phyloP scores from a whole-genome alignment of 495 filamentous ascomycete genomes.

The Aspergillus olivimuriae region DNA sequence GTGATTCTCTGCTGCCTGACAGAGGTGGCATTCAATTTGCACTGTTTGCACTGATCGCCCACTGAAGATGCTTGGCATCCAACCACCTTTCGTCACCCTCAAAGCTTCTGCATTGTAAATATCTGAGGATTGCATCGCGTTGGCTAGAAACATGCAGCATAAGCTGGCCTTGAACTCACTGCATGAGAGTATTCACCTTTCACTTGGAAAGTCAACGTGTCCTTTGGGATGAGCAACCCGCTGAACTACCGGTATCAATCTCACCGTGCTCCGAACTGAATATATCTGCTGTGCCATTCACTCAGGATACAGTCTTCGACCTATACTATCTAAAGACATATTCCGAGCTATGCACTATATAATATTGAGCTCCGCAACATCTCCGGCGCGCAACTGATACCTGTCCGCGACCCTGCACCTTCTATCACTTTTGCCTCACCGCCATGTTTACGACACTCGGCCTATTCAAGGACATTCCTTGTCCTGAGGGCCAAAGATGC shows the following conservation, averaged over 20 bases:
- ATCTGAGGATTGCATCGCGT: too few species aligned
- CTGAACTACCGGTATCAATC: too few species aligned
- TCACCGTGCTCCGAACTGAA: too few species aligned
- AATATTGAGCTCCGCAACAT: background rate
- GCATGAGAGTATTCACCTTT: too few species aligned
- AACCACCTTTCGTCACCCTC: slow-evolving; percentile 8
- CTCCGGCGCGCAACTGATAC: background rate
- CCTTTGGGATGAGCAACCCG: too few species aligned
- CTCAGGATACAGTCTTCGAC: too few species aligned
- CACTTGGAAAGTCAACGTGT: too few species aligned
- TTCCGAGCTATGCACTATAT: background rate
- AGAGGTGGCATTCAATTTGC: slow-evolving; percentile 10
- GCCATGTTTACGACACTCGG: slow-evolving; percentile 63
- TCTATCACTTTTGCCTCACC: slow-evolving; percentile 19
- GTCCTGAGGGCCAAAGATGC: slow-evolving; percentile 54
- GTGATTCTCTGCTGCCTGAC: slow-evolving; percentile 5
- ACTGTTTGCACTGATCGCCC: slow-evolving; percentile 11
- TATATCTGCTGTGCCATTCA: too few species aligned
- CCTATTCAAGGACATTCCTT: slow-evolving; percentile 58
- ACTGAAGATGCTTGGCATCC: too few species aligned
- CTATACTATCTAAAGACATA: too few species aligned
- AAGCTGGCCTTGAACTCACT: too few species aligned
- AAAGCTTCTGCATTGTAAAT: background rate
- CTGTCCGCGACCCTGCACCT: slow-evolving; percentile 3
- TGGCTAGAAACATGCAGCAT: too few species aligned